phyloP scores from a whole-genome alignment of 768 basidiomycete genomes.

The Calocera cornea region DNA sequence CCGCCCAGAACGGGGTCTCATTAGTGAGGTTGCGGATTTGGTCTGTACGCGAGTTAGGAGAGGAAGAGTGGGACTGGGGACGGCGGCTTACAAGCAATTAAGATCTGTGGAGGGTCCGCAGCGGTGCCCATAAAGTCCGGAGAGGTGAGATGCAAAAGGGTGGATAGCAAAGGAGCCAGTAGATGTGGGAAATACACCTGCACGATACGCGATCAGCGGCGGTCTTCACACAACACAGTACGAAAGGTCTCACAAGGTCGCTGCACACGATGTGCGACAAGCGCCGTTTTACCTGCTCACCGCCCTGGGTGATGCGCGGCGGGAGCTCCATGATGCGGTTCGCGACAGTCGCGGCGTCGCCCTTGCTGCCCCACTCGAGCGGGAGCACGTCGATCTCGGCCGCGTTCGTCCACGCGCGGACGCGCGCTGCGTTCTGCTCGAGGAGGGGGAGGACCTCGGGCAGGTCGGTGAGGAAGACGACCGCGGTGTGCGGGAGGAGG shows the following conservation, averaged over 20 bases:
- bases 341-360: constrained; percentile 32
- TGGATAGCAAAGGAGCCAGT: constrained; percentile 58
- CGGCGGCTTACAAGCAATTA: constrained; percentile 42
- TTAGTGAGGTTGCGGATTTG: constrained; percentile 59
- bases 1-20: constrained; percentile 64
- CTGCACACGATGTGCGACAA: constrained; percentile 62
- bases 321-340: constrained; percentile 24
- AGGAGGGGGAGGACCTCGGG: constrained; percentile 52
- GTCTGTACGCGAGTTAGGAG: constrained; percentile 22
- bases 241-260: constrained; percentile 52
- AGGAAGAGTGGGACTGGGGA: neutral
- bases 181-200: constrained; percentile 81
- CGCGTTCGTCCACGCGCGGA: neutral
- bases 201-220: neutral
- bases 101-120: constrained; percentile 26
- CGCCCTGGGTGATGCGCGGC: neutral
- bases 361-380: constrained; percentile 53
- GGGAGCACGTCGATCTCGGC: constrained; percentile 36
- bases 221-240: neutral
- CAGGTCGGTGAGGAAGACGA: constrained; percentile 55
- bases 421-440: constrained; percentile 25
- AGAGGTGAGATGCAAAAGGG: constrained; percentile 58
- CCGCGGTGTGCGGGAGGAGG: constrained; percentile 13
- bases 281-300: constrained; percentile 8
- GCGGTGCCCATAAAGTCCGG: constrained; percentile 27